Percentiles rank a stretch among this genome's conserved stretches.
Evolutionary conservation across 495 filamentous ascomycete species (phyloP).

Genomic region (Thozetella sp.): DNA sequence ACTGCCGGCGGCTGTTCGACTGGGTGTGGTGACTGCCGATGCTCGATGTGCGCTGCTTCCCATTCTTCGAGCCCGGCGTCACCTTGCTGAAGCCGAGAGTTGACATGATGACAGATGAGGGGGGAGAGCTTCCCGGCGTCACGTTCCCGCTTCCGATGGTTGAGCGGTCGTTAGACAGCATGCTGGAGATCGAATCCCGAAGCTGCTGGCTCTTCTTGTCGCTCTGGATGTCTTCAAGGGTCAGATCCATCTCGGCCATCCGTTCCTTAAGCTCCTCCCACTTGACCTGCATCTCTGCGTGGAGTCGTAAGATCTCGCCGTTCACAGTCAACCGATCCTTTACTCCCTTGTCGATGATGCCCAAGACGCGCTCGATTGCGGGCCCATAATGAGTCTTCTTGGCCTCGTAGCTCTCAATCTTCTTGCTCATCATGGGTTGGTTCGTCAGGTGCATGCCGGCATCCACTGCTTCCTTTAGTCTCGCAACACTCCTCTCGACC

Average conservation of each 20-base stretch:
- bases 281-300: conserved; percentile 77
- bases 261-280: conserved; percentile 76
- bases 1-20: conserved; percentile 35
- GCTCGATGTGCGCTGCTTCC: conserved; percentile 41
- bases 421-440: conserved; percentile 66
- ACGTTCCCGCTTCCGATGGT: conserved; percentile 70
- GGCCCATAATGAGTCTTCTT: conserved; percentile 94
- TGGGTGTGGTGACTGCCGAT: conserved; percentile 39
- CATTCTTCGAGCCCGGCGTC: conserved; percentile 36
- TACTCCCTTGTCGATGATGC: conserved; percentile 90
- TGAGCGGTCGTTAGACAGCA: conserved; percentile 85
- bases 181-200: conserved; percentile 91
- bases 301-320: conserved; percentile 84
- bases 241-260: conserved; percentile 73
- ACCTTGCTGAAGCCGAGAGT: conserved; percentile 49
- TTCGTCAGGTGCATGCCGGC: conserved; percentile 70
- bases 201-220: conserved; percentile 72
- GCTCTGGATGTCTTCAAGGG: conserved; percentile 70
- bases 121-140: conserved; percentile 87
- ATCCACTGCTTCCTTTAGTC: conserved; percentile 81
- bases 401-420: conserved; percentile 89
- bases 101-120: conserved; percentile 81
- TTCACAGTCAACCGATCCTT: conserved; percentile 91
- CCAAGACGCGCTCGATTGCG: conserved; percentile 87
- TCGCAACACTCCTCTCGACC: conserved; percentile 79